Evolutionary conservation across 2,329 filamentous ascomycete species (phyloP).

Genomic region (Trichoderma asperellum): DNA sequence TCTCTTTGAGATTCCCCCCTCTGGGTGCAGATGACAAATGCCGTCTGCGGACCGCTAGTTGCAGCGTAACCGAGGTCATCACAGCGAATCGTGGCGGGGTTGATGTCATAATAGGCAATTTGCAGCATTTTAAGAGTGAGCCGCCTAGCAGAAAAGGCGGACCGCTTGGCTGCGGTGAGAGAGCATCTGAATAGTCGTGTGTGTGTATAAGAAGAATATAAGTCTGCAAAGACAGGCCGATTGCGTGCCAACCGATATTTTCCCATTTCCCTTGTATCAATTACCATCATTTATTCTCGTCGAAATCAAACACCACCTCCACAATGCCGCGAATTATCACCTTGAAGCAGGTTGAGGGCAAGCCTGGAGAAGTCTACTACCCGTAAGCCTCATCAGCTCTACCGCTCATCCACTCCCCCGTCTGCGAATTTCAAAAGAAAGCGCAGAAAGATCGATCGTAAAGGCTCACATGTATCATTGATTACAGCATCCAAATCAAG

Average conservation of each 20-base stretch:
- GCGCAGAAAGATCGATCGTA: background rate
- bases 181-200: background rate
- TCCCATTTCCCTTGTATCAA: background rate
- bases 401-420: background rate
- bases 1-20: background rate
- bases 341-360: slow-evolving; percentile 73
- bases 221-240: background rate
- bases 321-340: slow-evolving; percentile 61
- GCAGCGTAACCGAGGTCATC: slow-evolving; percentile 16
- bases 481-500: slow-evolving; percentile 59
- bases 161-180: background rate
- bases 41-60: background rate
- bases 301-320: background rate
- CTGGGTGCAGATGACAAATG: slow-evolving; percentile 16
- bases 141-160: background rate
- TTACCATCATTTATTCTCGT: background rate
- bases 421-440: background rate
- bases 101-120: slow-evolving; percentile 22
- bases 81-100: slow-evolving; percentile 18
- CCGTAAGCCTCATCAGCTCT: slow-evolving; percentile 53
- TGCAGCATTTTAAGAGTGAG: background rate
- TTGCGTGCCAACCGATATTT: background rate
- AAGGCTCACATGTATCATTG: slow-evolving; percentile 25
- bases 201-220: background rate
- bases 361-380: slow-evolving; percentile 87